phyloP scores from a whole-genome alignment of 2,329 filamentous ascomycete genomes.

The Ilyonectria sp. region DNA sequence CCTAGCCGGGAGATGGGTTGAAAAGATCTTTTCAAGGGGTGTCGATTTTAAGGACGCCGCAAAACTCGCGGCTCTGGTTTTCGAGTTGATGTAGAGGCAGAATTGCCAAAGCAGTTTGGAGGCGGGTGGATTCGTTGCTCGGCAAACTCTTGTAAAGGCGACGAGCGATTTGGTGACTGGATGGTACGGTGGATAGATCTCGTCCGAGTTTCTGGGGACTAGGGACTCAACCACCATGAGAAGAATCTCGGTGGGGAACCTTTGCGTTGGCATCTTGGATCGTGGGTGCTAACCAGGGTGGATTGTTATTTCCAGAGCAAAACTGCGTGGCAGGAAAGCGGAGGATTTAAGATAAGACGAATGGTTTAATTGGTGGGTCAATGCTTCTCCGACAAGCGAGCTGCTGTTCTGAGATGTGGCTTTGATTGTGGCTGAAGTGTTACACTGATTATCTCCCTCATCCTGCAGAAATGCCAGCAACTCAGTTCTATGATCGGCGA shows the following conservation, averaged over 20 bases:
- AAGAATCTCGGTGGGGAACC: constrained; percentile 30
- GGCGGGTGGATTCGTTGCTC: constrained; percentile 9
- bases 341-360: neutral
- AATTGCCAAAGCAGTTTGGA: constrained; percentile 25
- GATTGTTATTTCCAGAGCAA: neutral
- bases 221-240: constrained; percentile 32
- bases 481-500: no score
- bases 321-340: neutral
- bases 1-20: neutral
- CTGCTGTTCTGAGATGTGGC: no score
- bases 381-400: no score
- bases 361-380: no score
- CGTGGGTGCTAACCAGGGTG: neutral
- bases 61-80: constrained; percentile 5
- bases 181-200: constrained; percentile 24
- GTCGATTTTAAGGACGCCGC: neutral
- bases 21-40: constrained; percentile 9
- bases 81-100: constrained; percentile 34
- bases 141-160: constrained; percentile 29
- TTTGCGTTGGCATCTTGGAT: neutral
- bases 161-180: constrained; percentile 25
- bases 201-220: neutral
- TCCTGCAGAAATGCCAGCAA: no score
- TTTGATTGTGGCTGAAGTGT: no score
- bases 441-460: no score